Percentiles rank a stretch among this genome's conserved stretches.
Evolutionary conservation across 164 flowering plant species (phyloP).

Genomic region (Protea cynaroides): DNA sequence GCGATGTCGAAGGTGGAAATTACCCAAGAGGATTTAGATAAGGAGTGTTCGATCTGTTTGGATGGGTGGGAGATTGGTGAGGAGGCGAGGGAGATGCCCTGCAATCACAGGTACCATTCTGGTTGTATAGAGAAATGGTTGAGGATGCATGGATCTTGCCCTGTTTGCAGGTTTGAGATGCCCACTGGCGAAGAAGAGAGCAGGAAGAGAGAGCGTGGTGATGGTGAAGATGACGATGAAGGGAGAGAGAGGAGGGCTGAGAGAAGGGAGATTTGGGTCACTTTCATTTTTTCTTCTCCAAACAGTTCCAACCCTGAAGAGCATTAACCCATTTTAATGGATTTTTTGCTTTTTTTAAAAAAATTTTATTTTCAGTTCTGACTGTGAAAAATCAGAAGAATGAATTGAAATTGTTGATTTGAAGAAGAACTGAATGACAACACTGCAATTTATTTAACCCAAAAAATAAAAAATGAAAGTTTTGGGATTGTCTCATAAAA

Average conservation of each 20-base stretch:
- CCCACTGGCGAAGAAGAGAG: constrained; percentile 50
- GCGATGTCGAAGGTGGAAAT: constrained; percentile 48
- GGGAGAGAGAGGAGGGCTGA: constrained; percentile 21
- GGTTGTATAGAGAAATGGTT: constrained; percentile 73
- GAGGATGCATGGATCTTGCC: constrained; percentile 72
- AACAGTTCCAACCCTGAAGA: neutral
- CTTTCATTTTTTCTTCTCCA: constrained; percentile 24
- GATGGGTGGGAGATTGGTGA: constrained; percentile 46
- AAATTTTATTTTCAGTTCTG: neutral
- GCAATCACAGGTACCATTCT: constrained; percentile 61
- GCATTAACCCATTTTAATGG: neutral
- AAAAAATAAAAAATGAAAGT: too few species aligned
- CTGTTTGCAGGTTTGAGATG: constrained; percentile 69
- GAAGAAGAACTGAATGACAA: too few species aligned
- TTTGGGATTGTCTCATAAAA: too few species aligned
- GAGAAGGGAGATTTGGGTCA: constrained; percentile 58
- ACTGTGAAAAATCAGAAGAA: too few species aligned
- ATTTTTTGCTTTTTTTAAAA: neutral
- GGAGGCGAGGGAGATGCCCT: constrained; percentile 64
- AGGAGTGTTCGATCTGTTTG: constrained; percentile 65
- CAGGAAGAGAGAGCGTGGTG: constrained; percentile 23
- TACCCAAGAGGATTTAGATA: constrained; percentile 20
- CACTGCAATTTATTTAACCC: too few species aligned
- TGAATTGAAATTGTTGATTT: too few species aligned
- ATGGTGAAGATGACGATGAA: constrained; percentile 4